These are phyloP conservation scores for Peniophora sp. DNA, from an alignment of 1,284 basidiomycete species.

Conservation along the genomic window DNA sequence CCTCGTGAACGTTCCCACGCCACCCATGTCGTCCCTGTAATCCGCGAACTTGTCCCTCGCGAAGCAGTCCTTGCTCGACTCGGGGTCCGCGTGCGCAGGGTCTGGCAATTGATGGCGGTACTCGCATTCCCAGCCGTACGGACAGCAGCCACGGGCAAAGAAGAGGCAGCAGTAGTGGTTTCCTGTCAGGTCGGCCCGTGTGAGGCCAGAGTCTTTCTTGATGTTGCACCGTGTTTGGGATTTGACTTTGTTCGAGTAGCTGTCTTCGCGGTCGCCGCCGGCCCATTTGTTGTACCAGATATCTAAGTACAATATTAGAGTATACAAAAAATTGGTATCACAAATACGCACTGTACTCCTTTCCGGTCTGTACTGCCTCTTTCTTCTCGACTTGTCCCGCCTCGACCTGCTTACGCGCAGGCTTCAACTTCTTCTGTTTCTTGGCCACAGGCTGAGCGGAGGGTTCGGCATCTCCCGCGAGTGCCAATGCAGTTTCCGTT, in stretches of 20 bases:
- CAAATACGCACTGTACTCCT: constrained; percentile 78
- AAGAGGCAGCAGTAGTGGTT: constrained; percentile 93
- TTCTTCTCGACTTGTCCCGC: constrained; percentile 84
- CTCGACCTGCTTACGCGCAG: constrained; percentile 86
- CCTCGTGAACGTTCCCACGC: constrained; percentile 91
- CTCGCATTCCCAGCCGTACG: constrained; percentile 95
- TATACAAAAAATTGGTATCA: neutral
- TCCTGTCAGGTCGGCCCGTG: constrained; percentile 85
- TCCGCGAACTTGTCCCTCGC: constrained; percentile 95
- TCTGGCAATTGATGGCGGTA: constrained; percentile 87
- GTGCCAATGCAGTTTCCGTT: too few relatives aligned
- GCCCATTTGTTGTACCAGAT: constrained; percentile 99
- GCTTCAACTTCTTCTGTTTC: constrained; percentile 54
- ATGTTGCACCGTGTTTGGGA: constrained; percentile 88
- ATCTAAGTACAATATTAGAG: constrained; percentile 41
- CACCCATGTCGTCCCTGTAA: constrained; percentile 99
- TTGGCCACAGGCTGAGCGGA: constrained; percentile 23
- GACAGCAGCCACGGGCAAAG: constrained; percentile 94
- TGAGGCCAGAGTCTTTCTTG: constrained; percentile 85
- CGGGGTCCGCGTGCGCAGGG: constrained; percentile 62
- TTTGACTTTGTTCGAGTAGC: constrained; percentile 89
- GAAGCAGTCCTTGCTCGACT: constrained; percentile 94
- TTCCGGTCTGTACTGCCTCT: constrained; percentile 84
- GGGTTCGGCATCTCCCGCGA: too few relatives aligned
- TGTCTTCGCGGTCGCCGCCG: constrained; percentile 89